Evolutionary conservation across 2,329 filamentous ascomycete species (phyloP).

Genomic region (Sclerotinia sclerotiorum): DNA sequence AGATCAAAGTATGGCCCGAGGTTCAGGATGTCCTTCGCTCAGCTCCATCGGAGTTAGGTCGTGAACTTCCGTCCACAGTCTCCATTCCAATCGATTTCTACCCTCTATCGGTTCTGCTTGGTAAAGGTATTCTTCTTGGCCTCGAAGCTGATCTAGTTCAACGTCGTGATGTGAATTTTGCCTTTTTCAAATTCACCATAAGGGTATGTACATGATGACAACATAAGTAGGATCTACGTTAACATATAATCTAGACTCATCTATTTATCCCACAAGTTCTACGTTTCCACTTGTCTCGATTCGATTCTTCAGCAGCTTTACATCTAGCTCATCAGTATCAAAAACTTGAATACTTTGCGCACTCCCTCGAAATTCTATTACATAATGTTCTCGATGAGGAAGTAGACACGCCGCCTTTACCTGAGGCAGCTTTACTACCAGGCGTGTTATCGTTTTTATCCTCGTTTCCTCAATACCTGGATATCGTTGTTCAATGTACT

Average conservation of each 20-base stretch:
- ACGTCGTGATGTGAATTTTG: conserved; percentile 85
- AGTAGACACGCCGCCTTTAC: conserved; percentile 69
- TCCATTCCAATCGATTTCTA: conserved; percentile 91
- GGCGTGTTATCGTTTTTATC: conserved; percentile 64
- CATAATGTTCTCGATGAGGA: conserved; percentile 95
- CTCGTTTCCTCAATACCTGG: conserved; percentile 81
- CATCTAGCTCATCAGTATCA: conserved; percentile 83
- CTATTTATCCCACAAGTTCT: conserved; percentile 89
- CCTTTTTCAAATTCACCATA: conserved; percentile 83
- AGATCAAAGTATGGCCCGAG: conserved; percentile 86
- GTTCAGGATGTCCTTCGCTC: conserved; percentile 79
- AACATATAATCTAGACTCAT: conserved; percentile 64
- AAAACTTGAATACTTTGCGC: conserved; percentile 84
- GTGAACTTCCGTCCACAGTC: conserved; percentile 72
- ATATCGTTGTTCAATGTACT: conserved; percentile 95
- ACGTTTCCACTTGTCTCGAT: conserved; percentile 72
- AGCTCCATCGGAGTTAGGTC: conserved; percentile 61
- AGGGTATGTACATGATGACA: conserved; percentile 60
- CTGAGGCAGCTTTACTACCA: conserved; percentile 64
- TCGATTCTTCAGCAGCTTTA: conserved; percentile 77
- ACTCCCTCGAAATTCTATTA: conserved; percentile 86
- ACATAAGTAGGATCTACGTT: conserved; percentile 19
- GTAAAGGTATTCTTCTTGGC: conserved; percentile 85
- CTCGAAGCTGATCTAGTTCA: conserved; percentile 94
- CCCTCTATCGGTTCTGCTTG: conserved; percentile 81